phyloP scores from a whole-genome alignment of 1,284 basidiomycete genomes.

The Fistulinella cinereoalba region DNA sequence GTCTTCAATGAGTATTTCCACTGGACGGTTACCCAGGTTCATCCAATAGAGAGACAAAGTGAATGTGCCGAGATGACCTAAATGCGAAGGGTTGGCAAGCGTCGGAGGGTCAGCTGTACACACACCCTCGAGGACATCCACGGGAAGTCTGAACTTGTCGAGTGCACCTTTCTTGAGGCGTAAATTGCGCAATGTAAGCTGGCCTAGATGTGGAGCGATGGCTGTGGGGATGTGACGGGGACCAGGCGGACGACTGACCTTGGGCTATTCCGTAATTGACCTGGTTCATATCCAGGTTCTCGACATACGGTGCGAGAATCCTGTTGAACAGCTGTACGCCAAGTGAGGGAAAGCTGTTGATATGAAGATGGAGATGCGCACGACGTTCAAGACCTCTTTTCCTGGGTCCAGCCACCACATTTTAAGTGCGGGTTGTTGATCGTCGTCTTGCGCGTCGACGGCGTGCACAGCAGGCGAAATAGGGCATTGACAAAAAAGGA shows the following conservation, averaged over 20 bases:
- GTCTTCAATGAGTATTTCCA: slow-evolving; percentile 91
- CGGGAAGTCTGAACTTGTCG: slow-evolving; percentile 94
- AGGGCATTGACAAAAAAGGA: slow-evolving; percentile 33
- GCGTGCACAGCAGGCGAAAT: slow-evolving; percentile 17
- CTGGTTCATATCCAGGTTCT: slow-evolving; percentile 93
- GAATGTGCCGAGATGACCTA: slow-evolving; percentile 90
- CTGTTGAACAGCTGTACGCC: slow-evolving; percentile 76
- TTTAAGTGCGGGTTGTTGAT: too few relatives aligned
- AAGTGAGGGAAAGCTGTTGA: neutral
- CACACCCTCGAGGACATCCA: slow-evolving; percentile 92
- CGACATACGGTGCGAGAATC: slow-evolving; percentile 93
- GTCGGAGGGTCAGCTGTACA: neutral
- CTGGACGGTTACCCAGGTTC: slow-evolving; percentile 90
- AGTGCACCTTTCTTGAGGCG: slow-evolving; percentile 92
- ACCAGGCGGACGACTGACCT: slow-evolving; percentile 45
- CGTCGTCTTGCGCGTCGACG: too few relatives aligned
- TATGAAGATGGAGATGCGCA: slow-evolving; percentile 31
- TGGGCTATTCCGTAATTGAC: slow-evolving; percentile 94
- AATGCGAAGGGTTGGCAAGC: neutral
- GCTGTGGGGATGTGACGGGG: slow-evolving; percentile 1
- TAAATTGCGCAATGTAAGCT: slow-evolving; percentile 79
- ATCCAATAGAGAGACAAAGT: slow-evolving; percentile 95
- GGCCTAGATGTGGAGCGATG: slow-evolving; percentile 50
- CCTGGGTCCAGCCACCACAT: slow-evolving; percentile 83
- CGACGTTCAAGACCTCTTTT: slow-evolving; percentile 75